Conservation (phyloP, 495 filamentous ascomycete genomes). For the Aspergillus nanangensis region DNA sequence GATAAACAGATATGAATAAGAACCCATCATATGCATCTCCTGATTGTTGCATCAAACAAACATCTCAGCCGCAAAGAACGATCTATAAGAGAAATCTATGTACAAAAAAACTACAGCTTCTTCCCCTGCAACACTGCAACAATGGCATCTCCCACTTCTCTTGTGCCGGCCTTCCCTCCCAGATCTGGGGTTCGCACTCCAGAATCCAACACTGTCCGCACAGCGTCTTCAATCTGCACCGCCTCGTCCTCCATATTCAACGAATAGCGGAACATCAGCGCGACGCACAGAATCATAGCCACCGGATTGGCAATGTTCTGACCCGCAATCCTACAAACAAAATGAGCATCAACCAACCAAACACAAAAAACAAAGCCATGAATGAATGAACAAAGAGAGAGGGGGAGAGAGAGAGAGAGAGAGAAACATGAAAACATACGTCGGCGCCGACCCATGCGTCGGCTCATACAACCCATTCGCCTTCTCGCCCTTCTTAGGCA, state of each 20-base stretch:
- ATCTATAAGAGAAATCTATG: too few relatives aligned
- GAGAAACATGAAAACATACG: constrained; percentile 18
- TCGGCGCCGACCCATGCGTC: constrained; percentile 38
- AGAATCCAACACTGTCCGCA: constrained; percentile 69
- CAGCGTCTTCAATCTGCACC: constrained; percentile 71
- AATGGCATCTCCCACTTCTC: constrained; percentile 80
- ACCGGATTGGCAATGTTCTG: constrained; percentile 56
- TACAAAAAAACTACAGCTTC: too few relatives aligned
- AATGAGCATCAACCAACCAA: too few relatives aligned
- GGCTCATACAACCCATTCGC: constrained; percentile 39
- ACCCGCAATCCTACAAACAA: constrained; percentile 22
- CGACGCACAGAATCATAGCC: constrained; percentile 80
- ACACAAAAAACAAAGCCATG: neutral
- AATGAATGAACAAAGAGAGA: neutral
- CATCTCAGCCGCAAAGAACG: too few relatives aligned
- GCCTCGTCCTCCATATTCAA: constrained; percentile 72
- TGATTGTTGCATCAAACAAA: too few relatives aligned
- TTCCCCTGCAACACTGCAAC: constrained; percentile 55
- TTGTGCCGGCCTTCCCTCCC: constrained; percentile 65
- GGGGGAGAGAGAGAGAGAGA: neutral
- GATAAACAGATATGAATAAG: neutral
- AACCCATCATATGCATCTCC: neutral
- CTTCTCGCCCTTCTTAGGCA: constrained; percentile 33
- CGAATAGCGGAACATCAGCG: constrained; percentile 91
- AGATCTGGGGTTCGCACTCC: constrained; percentile 76